These are phyloP conservation scores for Oxyria digyna DNA, from an alignment of 148 eudicot species.

Conservation along the genomic window DNA sequence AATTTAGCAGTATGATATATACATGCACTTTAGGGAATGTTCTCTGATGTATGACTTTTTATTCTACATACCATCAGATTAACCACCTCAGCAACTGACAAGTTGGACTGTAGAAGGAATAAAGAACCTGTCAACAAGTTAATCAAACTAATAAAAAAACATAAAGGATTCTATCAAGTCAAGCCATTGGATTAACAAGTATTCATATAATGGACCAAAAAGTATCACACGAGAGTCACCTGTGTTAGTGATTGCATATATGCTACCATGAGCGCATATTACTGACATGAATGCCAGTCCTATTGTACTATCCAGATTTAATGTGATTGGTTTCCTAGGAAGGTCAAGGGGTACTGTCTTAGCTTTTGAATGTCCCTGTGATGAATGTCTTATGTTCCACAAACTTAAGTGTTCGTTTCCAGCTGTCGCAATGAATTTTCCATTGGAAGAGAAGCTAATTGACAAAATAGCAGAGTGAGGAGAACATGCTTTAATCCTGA, in stretches of 20 bases:
- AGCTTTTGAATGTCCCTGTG: conserved; percentile 22
- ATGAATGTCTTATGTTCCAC: conserved; percentile 26
- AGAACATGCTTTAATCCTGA: conserved; percentile 36
- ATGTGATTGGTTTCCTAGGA: conserved; percentile 18
- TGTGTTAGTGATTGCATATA: conserved; percentile 38
- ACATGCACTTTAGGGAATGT: background rate
- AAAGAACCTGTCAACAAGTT: conserved; percentile 30
- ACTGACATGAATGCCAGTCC: conserved; percentile 38
- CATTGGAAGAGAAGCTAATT: conserved; percentile 33
- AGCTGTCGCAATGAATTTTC: conserved; percentile 34
- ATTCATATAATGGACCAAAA: background rate
- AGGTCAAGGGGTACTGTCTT: conserved; percentile 21
- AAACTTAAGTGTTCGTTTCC: conserved; percentile 37
- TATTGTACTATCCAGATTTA: conserved; percentile 22
- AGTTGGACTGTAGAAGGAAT: conserved; percentile 22
- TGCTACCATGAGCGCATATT: conserved; percentile 10
- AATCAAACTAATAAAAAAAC: background rate
- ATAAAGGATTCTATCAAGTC: background rate
- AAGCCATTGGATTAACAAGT: background rate
- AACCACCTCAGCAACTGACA: conserved; percentile 22
- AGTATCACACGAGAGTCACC: conserved; percentile 13
- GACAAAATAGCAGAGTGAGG: conserved; percentile 32
- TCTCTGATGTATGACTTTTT: background rate
- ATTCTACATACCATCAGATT: conserved; percentile 37
- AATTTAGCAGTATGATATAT: background rate